phyloP scores from a whole-genome alignment of 2,329 filamentous ascomycete species.

The Rhynchosporium agropyri region DNA sequence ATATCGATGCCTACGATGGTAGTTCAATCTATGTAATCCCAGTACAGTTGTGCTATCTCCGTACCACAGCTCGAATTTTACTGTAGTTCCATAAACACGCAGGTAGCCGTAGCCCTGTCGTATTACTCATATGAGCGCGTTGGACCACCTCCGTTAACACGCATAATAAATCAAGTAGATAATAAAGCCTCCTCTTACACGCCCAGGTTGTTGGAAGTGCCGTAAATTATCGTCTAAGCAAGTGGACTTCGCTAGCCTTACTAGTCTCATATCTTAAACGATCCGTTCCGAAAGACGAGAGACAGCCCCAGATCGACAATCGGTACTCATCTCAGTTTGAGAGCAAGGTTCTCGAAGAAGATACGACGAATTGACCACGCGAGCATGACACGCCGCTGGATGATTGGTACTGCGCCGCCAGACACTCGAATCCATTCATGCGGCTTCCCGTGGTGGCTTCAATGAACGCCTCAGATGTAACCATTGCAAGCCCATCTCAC shows the following conservation, averaged over 20 bases:
- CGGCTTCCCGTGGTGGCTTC: not conserved
- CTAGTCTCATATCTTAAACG: slow-evolving; percentile 6
- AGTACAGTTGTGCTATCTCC: no score
- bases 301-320: not conserved
- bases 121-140: not conserved
- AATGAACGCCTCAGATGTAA: slow-evolving; percentile 8
- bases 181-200: not conserved
- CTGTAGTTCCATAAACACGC: not conserved
- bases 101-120: not conserved
- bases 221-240: not conserved
- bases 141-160: not conserved
- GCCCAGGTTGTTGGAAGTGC: not conserved
- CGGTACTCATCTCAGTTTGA: slow-evolving; percentile 2
- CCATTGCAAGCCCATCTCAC: not conserved
- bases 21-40: no score
- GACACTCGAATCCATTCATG: not conserved
- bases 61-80: no score
- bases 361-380: not conserved
- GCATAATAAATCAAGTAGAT: not conserved
- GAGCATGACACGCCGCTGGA: no score
- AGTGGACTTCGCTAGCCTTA: slow-evolving; percentile 1
- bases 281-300: not conserved
- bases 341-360: slow-evolving; percentile 2
- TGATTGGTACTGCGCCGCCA: no score
- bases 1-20: no score